A percentile compares a stretch with the other conserved stretches of the same genome.
phyloP scores from a whole-genome alignment of 495 filamentous ascomycete genomes.

The Hypomontagnella submonticulosa region DNA sequence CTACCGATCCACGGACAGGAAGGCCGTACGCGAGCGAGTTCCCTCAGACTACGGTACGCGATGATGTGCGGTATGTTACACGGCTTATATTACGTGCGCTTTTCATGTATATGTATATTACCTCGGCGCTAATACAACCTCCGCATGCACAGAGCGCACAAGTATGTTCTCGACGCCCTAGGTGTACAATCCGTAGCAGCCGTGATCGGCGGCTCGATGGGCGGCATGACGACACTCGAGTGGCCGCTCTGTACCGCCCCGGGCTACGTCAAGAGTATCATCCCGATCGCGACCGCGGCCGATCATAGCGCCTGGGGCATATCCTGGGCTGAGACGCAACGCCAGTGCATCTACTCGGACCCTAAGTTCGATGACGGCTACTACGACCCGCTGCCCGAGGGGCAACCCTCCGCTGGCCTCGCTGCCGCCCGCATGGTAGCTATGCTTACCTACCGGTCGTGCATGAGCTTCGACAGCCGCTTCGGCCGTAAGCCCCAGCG shows the following conservation, averaged over 20 bases:
- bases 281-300: conserved; percentile 51
- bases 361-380: conserved; percentile 48
- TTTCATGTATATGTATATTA: background rate
- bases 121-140: conserved; percentile 8
- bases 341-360: conserved; percentile 51
- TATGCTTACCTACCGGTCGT: conserved; percentile 56
- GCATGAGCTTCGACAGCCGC: conserved; percentile 47
- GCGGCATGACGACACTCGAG: conserved; percentile 54
- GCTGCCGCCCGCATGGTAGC: conserved; percentile 54
- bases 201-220: conserved; percentile 54
- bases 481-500: conserved; percentile 50
- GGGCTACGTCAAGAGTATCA: conserved; percentile 48
- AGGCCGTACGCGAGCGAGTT: conserved; percentile 50
- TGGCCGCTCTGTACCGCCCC: conserved; percentile 47
- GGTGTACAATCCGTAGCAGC: conserved; percentile 49
- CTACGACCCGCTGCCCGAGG: conserved; percentile 47
- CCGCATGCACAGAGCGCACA: conserved; percentile 45
- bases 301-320: conserved; percentile 54
- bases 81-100: background rate
- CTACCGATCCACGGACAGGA: conserved; percentile 43
- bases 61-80: conserved; percentile 51
- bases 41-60: conserved; percentile 52
- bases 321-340: conserved; percentile 53
- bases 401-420: conserved; percentile 47
- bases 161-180: conserved; percentile 50